Evolutionary conservation across 2,329 filamentous ascomycete genomes (phyloP), one percentile per base, ranked within the genome.

Genomic region (Golovinomyces cichoracearum): DNA sequence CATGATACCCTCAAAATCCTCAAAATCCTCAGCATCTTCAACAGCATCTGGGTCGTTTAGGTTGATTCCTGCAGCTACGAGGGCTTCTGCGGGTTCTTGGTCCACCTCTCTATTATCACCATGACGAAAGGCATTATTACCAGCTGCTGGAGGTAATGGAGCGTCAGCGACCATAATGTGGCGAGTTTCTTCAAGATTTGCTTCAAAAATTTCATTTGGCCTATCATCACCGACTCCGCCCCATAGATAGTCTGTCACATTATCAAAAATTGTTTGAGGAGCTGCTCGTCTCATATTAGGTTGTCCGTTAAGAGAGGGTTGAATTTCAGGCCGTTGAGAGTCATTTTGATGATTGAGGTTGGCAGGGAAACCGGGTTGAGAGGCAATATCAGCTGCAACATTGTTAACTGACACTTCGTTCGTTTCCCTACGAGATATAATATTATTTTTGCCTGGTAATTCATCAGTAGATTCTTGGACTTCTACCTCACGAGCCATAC

Each of bases 1-100:
- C 68, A 98, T 77, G 48, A 98, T 83, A 0, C 90, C 90, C 61
- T 98, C 90, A 15, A 98, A 76, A 59, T 98, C 90, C 63, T 98
- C 90, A 10, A 23, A 21, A 27, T 45, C 42, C 63, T 98, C 90
- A 9, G 82, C 82, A 55, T 94, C 81, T 40, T 86, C 82, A 38
- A 84, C 72, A 9, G 78, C 80, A 55, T 83, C 78, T 48, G 75
- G 71, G 49, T 93, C 83, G 54, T 82, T 78, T 40, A 75, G 72
- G 50, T 93, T 83, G 31, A 88, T 66, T 7, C 72, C 80, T 15
- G 74, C 76, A 45, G 73, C 74, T 19, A 71, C 71, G n/a, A 73
- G 78, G 41, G 72, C 79, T 48, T 75, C 74, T 21, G 74, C 67
- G 1, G 73, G 72, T 50, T 79, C 76, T 13, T 66, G 70, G 49